phyloP scores from a whole-genome alignment of 2,329 filamentous ascomycete species.

The Byssoonygena ceratinophila region DNA sequence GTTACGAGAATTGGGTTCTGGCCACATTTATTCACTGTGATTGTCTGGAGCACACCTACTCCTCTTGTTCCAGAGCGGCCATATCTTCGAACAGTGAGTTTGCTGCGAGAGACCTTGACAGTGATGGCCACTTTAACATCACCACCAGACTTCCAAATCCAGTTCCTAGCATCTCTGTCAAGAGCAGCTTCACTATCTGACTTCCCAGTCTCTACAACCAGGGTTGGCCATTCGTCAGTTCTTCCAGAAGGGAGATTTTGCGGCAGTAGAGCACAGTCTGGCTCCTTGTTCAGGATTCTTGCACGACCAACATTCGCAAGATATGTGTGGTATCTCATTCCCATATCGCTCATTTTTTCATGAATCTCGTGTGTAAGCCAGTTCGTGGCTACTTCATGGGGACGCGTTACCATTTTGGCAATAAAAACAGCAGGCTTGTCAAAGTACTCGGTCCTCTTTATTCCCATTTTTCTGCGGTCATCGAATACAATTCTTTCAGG shows the following conservation, averaged over 20 bases:
- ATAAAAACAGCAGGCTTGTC: not conserved
- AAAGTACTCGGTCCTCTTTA: not conserved
- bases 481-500: not conserved
- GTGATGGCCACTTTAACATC: conserved; percentile 3
- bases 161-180: not conserved
- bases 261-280: conserved; percentile 1
- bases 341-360: not conserved
- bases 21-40: too few species aligned
- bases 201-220: conserved; percentile 1
- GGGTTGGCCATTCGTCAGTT: conserved; percentile 8
- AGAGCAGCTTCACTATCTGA: not conserved
- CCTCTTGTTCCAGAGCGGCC: too few species aligned
- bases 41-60: too few species aligned
- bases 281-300: conserved; percentile 2
- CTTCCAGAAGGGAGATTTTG: not conserved
- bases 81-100: not conserved
- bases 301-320: too few species aligned
- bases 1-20: too few species aligned
- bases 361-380: not conserved
- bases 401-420: not conserved
- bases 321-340: too few species aligned
- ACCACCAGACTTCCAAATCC: not conserved
- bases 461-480: not conserved
- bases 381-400: not conserved
- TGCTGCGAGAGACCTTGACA: not conserved